Base-by-base conservation (phyloP, 352 stramenopile species). In the Peronospora destructor region DNA sequence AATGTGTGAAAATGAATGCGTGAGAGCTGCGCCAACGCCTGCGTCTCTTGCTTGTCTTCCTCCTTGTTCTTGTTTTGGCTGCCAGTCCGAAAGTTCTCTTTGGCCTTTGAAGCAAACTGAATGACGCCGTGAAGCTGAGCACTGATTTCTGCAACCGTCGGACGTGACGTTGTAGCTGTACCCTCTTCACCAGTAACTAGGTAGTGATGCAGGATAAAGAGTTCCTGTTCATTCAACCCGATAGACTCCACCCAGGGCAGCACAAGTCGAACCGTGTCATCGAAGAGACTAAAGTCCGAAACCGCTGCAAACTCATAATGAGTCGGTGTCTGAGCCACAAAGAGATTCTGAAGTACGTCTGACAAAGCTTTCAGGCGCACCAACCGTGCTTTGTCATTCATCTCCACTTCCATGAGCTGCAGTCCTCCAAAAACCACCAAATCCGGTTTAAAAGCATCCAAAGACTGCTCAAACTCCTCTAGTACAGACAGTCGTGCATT, bases 1-100 rank as follows among this genome's bases (percentile, higher is more conserved):
- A 92, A 66, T 39, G 81, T 91, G 58, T 91, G 81, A 59, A 91
- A 91, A 59, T 91, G 81, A 45, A 91, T 85, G 39, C 81, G 81
- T 26, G 65, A 85, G 21, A 92, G 61, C 38, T 83, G 73, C 1
- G 73, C 71, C 12, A 91, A 57, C 6, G 77, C 73, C 19, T 78
- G 62, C 14, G 46, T 58, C 29, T 67, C 52, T 13, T 53, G 14
- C 45, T 62, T 62, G 6, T 71, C 38, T 8, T 44, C 10, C 5
- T 56, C 34, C 5, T 54, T 19, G 7, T 50, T 43, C 13, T 52
- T 45, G 48, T 55, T 58, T 9, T 61, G 39, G 2, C 59, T 49
- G 12, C 57, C 59, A 16, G 42, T 49, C 40, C 70, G 55, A 46
- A 85, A 83, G 14, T 64, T 61, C 7, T 57, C 47, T 43, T 72